Evolutionary conservation across 192 early-diverging fungal genomes (phyloP).

Genomic region (Rhizophagus clarus): DNA sequence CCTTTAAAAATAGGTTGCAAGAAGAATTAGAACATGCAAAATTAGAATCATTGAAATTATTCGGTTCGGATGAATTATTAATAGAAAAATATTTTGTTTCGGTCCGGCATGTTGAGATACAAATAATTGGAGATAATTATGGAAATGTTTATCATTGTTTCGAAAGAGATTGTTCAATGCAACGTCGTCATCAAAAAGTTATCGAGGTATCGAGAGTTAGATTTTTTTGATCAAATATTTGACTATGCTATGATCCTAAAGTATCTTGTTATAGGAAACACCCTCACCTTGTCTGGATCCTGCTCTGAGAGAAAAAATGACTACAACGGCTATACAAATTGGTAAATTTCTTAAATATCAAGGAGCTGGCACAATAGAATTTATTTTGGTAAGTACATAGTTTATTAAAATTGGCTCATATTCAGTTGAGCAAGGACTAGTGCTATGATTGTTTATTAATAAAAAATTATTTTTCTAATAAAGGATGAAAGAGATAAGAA

Average conservation of each 20-base stretch:
- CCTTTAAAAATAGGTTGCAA: slow-evolving; percentile 47
- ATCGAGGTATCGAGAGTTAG: background rate
- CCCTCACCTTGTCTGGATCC: slow-evolving; percentile 69
- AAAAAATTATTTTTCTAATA: no score
- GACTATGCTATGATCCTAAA: background rate
- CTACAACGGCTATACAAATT: slow-evolving; percentile 70
- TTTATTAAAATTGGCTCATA: background rate
- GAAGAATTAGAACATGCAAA: slow-evolving; percentile 80
- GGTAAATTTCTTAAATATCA: slow-evolving; percentile 72
- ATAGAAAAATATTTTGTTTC: slow-evolving; percentile 92
- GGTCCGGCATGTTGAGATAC: slow-evolving; percentile 67
- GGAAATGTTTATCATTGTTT: slow-evolving; percentile 82
- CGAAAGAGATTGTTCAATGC: slow-evolving; percentile 87
- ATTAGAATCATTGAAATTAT: slow-evolving; percentile 77
- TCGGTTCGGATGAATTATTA: slow-evolving; percentile 86
- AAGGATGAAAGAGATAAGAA: slow-evolving; percentile 64
- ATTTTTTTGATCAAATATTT: background rate
- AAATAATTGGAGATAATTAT: slow-evolving; percentile 1
- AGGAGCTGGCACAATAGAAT: slow-evolving; percentile 78
- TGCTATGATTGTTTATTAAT: no score
- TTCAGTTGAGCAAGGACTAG: no score
- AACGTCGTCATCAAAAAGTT: slow-evolving; percentile 74
- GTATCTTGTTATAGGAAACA: slow-evolving; percentile 65
- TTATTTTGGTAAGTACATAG: slow-evolving; percentile 40
- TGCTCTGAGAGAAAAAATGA: slow-evolving; percentile 67